A percentile compares a stretch with the other conserved stretches of the same genome.
Conservation (phyloP, 768 basidiomycete genomes). For the Tylopilus felleus region DNA sequence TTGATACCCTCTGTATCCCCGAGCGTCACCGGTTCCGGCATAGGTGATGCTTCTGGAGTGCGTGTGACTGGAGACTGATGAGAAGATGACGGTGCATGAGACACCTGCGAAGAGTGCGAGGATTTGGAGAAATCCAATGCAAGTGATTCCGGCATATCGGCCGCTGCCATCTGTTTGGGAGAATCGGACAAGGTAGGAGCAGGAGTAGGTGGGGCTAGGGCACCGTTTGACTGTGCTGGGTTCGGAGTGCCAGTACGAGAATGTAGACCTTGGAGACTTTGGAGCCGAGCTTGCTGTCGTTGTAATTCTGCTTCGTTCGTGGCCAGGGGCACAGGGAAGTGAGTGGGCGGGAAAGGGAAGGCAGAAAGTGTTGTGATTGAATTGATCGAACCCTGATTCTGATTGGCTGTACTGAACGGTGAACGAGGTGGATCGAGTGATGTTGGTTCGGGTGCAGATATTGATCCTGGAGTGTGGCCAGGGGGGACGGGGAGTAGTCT, state of each 20-base stretch:
- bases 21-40: background rate
- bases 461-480: constrained; percentile 10
- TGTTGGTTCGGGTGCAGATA: background rate
- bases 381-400: constrained; percentile 31
- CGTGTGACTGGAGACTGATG: constrained; percentile 4
- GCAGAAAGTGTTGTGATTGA: constrained; percentile 69
- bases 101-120: constrained; percentile 5
- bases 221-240: background rate
- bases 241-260: constrained; percentile 21
- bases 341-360: constrained; percentile 70
- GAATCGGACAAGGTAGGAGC: constrained; percentile 17
- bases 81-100: constrained; percentile 1
- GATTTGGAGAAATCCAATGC: constrained; percentile 1
- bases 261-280: constrained; percentile 12
- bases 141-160: constrained; percentile 4
- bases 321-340: constrained; percentile 60
- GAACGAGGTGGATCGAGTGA: constrained; percentile 26
- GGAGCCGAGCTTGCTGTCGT: constrained; percentile 25
- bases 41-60: background rate
- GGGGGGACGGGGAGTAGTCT: constrained; percentile 25
- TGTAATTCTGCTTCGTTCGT: constrained; percentile 25
- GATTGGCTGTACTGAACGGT: constrained; percentile 15
- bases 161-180: constrained; percentile 14
- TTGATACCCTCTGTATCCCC: background rate
- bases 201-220: background rate